These are phyloP conservation scores for Paecilomyces sp. DNA, from an alignment of 2,329 filamentous ascomycete genomes.

Conservation along the genomic window DNA sequence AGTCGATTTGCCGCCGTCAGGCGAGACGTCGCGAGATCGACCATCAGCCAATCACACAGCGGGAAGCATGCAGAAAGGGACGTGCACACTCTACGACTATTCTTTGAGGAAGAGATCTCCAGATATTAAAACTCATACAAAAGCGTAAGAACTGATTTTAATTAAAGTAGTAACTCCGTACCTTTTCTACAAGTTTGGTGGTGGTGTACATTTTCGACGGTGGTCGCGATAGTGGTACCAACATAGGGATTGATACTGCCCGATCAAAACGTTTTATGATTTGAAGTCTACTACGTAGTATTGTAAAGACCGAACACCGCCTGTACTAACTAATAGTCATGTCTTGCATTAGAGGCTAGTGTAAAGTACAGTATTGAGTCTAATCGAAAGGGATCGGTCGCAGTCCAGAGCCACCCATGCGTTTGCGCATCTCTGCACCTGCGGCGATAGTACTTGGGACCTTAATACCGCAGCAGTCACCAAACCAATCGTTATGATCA, in stretches of 20 bases:
- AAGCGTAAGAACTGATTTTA: neutral
- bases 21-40: neutral
- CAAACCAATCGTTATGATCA: constrained; percentile 59
- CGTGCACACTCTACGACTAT: neutral
- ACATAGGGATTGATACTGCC: neutral
- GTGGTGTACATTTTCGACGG: too few species aligned
- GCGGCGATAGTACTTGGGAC: constrained; percentile 92
- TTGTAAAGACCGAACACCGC: neutral
- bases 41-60: neutral
- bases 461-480: constrained; percentile 96
- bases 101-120: neutral
- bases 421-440: constrained; percentile 79
- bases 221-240: neutral
- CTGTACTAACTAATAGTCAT: neutral
- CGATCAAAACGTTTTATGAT: neutral
- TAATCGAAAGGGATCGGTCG: constrained; percentile 43
- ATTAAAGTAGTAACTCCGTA: neutral
- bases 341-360: neutral
- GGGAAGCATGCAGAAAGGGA: neutral
- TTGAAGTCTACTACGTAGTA: neutral
- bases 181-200: neutral
- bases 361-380: neutral
- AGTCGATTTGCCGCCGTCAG: neutral
- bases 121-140: neutral
- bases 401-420: constrained; percentile 59